Evolutionary conservation across 2,329 filamentous ascomycete genomes (phyloP), one percentile per base, ranked within the genome.

Genomic region (Nothophaeocryptopus gaeumannii): DNA sequence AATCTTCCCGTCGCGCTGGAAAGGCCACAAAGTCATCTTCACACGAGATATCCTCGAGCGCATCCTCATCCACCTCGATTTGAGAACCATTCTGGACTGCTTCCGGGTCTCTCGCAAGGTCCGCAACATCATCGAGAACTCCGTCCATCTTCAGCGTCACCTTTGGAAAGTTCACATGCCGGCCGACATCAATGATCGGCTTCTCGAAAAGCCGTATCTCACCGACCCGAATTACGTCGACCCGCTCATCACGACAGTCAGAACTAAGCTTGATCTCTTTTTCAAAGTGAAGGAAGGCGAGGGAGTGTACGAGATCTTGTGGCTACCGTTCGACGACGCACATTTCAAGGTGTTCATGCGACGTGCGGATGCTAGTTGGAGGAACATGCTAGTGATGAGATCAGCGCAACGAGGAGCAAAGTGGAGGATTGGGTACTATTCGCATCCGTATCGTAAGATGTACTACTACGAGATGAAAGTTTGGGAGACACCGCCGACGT

Each of bases 321-420:
- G 38, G 11, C 29, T n/a, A 9, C 39, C 33, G 1, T 13, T 11
- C 8, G 31, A 33, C n/a, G 20, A 11, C 1, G 33, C 32, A 12
- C 11, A 30, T 3, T 14, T 9, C 10, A 42, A 32, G n/a, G 37
- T 48, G 14, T 10, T 14, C 15, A 43, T 30, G 32, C 34, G 3
- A 26, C 20, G 20, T 26, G 16, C 33, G n/a, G 32, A 33, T 16
- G 15, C 46, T 11, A 48, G 33, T 29, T 48, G 46, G 46, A 30
- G 39, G 20, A 35, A 30, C n/a, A 48, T 43, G 46, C 15, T 38
- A 32, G 46, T 43, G 2, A 43, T 48, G 46, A 43, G 46, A 29
- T 31, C 39, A 15, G 39, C 39, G 14, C 20, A 35, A 26, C 38
- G 39, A 11, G 12, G 20, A 9, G 15, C 29, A n/a, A 30, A 31